Conservation (phyloP, 2,329 filamentous ascomycete species). For the Fusarium anguioides region DNA sequence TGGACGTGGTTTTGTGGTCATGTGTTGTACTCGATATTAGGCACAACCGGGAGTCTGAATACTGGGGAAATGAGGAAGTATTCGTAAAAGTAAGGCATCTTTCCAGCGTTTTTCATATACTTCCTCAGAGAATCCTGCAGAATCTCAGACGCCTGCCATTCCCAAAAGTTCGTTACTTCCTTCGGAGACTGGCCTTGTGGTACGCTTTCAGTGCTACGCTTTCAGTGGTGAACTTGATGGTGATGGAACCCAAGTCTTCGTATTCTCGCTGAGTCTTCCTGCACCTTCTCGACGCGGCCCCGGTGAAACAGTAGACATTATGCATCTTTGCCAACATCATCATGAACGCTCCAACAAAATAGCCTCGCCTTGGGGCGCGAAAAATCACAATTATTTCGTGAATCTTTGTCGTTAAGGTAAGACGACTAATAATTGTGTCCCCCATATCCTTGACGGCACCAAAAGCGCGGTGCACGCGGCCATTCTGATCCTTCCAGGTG, state of each 20-base stretch:
- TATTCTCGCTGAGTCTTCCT: too few species aligned
- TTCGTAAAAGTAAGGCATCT: slow-evolving; percentile 25
- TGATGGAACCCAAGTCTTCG: not conserved
- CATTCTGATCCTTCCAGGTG: not conserved
- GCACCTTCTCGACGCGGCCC: too few species aligned
- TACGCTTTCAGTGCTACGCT: not conserved
- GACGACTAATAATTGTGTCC: not conserved
- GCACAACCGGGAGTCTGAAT: not conserved
- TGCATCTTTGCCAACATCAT: slow-evolving; percentile 27
- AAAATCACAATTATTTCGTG: not conserved
- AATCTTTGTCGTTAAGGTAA: not conserved
- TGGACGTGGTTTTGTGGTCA: not conserved
- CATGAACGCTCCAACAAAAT: slow-evolving; percentile 15
- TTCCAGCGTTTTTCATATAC: not conserved
- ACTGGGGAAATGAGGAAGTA: slow-evolving; percentile 9
- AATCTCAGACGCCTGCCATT: slow-evolving; percentile 6
- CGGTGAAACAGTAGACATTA: slow-evolving; percentile 1
- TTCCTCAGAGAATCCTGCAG: slow-evolving; percentile 2
- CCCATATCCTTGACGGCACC: slow-evolving; percentile 3
- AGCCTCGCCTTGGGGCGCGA: slow-evolving; percentile 10
- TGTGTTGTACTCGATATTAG: not conserved
- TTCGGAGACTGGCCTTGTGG: slow-evolving; percentile 6
- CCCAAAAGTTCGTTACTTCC: slow-evolving; percentile 31
- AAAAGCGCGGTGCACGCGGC: not conserved
- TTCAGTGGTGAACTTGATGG: slow-evolving; percentile 8